These are phyloP conservation scores for Gonium pectorale DNA, from an alignment of 139 green algal genomes.

Conservation along the genomic window DNA sequence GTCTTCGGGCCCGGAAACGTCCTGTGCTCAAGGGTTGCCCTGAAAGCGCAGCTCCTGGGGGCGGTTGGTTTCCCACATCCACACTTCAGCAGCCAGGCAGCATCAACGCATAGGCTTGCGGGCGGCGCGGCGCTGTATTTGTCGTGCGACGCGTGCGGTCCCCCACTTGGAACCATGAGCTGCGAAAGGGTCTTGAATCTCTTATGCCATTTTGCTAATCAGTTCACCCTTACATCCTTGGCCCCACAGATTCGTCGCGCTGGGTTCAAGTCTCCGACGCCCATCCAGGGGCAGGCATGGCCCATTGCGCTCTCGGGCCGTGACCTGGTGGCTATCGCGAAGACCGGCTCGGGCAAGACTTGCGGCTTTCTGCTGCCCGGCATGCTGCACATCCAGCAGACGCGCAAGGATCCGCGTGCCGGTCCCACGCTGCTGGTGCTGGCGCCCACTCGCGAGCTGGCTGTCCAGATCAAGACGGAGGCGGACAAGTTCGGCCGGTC, in stretches of 20 bases:
- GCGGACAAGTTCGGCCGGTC: constrained; percentile 93
- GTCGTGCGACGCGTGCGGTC: too few relatives aligned
- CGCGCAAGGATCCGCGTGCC: constrained; percentile 70
- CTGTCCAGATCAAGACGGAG: constrained; percentile 94
- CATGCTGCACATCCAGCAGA: constrained; percentile 84
- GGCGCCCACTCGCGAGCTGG: constrained; percentile 95
- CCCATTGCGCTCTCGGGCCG: constrained; percentile 83
- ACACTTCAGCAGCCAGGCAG: too few relatives aligned
- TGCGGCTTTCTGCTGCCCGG: constrained; percentile 87
- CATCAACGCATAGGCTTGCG: too few relatives aligned
- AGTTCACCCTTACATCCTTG: too few relatives aligned
- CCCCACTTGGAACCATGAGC: too few relatives aligned
- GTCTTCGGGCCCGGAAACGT: too few relatives aligned
- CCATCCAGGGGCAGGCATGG: constrained; percentile 91
- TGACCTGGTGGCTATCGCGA: constrained; percentile 89
- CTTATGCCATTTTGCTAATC: too few relatives aligned
- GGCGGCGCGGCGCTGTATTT: too few relatives aligned
- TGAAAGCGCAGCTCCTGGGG: too few relatives aligned
- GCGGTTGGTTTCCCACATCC: too few relatives aligned
- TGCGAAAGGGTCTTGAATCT: too few relatives aligned
- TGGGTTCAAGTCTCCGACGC: constrained; percentile 84
- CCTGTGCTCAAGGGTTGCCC: too few relatives aligned
- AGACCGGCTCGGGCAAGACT: constrained; percentile 92
- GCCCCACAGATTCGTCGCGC: constrained; percentile 72
- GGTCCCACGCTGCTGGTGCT: constrained; percentile 89